Percentiles rank a stretch among this genome's conserved stretches.
Conservation (phyloP, 2,329 filamentous ascomycete species). For the Plectosphaerella cucumerina region DNA sequence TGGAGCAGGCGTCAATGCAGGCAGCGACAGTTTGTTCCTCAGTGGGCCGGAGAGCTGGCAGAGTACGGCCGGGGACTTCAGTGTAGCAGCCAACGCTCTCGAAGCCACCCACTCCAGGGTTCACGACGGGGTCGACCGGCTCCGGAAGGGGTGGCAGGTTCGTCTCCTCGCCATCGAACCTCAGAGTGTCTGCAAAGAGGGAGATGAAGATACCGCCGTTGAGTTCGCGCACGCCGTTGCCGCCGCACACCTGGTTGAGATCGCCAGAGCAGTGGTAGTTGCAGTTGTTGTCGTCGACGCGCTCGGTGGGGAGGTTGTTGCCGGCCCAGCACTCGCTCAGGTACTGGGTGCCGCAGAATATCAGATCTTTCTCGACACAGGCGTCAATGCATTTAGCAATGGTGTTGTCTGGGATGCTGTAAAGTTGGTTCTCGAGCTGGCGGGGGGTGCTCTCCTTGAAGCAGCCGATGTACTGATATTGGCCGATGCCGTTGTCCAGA, state of each 20-base stretch:
- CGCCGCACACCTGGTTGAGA: conserved; percentile 47
- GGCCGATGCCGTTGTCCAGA: conserved; percentile 34
- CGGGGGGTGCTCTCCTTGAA: conserved; percentile 51
- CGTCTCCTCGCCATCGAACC: conserved; percentile 22
- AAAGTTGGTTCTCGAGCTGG: conserved; percentile 40
- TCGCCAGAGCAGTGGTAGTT: conserved; percentile 47
- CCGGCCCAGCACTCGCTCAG: conserved; percentile 52
- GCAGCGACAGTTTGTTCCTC: conserved; percentile 17
- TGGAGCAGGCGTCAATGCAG: conserved; percentile 24
- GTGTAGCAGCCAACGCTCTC: conserved; percentile 13
- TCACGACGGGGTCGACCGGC: conserved; percentile 23
- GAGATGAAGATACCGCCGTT: conserved; percentile 39
- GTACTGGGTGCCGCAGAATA: conserved; percentile 47
- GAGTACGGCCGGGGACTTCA: conserved; percentile 17
- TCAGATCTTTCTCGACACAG: conserved; percentile 29
- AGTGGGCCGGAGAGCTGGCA: conserved; percentile 10
- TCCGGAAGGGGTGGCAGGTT: conserved; percentile 7
- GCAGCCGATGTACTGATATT: conserved; percentile 52
- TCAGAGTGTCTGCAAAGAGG: conserved; percentile 36
- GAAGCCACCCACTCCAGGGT: conserved; percentile 28
- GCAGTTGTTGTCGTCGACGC: conserved; percentile 43
- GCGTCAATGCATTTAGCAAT: conserved; percentile 39
- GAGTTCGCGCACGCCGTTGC: conserved; percentile 33
- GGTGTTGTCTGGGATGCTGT: conserved; percentile 34
- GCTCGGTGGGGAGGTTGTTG: conserved; percentile 35